phyloP scores from a whole-genome alignment of 257 asterid species.

The Echium plantagineum region DNA sequence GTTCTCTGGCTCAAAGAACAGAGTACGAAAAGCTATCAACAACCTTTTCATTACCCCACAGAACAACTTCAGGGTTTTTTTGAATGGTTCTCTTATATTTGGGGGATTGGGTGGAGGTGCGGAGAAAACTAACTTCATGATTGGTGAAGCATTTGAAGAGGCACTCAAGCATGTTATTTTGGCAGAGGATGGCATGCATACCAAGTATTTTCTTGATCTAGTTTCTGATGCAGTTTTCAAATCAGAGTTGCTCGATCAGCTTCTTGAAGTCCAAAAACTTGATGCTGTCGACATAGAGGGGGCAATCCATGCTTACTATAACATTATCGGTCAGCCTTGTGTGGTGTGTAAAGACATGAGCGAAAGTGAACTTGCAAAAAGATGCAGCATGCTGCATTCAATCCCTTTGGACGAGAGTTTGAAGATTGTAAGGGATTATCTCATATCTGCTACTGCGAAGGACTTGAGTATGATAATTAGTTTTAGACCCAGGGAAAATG shows the following conservation, averaged over 20 bases:
- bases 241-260: conserved; percentile 54
- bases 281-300: conserved; percentile 82
- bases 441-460: conserved; percentile 92
- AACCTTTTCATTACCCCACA: conserved; percentile 73
- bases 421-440: conserved; percentile 61
- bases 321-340: conserved; percentile 60
- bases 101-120: conserved; percentile 71
- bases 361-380: conserved; percentile 27
- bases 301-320: conserved; percentile 83
- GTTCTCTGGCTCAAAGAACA: conserved; percentile 74
- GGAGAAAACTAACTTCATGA: conserved; percentile 22
- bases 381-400: conserved; percentile 51
- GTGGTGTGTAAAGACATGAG: conserved; percentile 36
- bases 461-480: conserved; percentile 90
- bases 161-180: conserved; percentile 46
- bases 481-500: conserved; percentile 43
- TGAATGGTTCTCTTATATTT: conserved; percentile 64
- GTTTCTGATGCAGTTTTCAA: conserved; percentile 50
- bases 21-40: conserved; percentile 52
- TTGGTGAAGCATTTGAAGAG: conserved; percentile 48
- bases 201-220: conserved; percentile 50
- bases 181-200: conserved; percentile 60
- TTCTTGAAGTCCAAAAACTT: conserved; percentile 85
- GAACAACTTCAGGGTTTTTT: conserved; percentile 85
- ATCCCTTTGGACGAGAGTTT: conserved; percentile 46